These are phyloP conservation scores for Candida tammaniensis DNA, from an alignment of 805 yeast species.

Conservation along the genomic window DNA sequence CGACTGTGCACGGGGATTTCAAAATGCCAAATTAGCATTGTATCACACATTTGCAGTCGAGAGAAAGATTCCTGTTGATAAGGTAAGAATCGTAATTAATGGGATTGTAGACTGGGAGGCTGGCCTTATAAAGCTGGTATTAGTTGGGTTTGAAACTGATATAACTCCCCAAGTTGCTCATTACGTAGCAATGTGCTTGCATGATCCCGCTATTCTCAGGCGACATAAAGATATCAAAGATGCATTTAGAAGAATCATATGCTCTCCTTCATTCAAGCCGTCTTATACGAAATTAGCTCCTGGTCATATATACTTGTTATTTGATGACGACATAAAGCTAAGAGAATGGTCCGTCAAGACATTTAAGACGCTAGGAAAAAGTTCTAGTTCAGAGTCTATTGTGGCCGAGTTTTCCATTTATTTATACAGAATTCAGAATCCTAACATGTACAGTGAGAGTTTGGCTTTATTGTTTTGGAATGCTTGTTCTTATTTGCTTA, in stretches of 20 bases:
- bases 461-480: slow-evolving; percentile 50
- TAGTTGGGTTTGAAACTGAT: too few relatives aligned
- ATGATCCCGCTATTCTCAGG: slow-evolving; percentile 6
- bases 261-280: neutral
- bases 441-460: slow-evolving; percentile 42
- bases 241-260: slow-evolving; percentile 1
- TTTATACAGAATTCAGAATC: slow-evolving; percentile 52
- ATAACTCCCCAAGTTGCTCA: neutral
- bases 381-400: neutral
- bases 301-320: slow-evolving; percentile 52
- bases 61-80: slow-evolving; percentile 39
- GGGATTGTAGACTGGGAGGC: slow-evolving; percentile 38
- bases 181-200: slow-evolving; percentile 4
- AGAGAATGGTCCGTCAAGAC: slow-evolving; percentile 6
- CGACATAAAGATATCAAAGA: slow-evolving; percentile 3
- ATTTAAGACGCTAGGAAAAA: neutral
- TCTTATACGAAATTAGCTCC: neutral
- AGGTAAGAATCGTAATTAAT: slow-evolving; percentile 28
- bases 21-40: slow-evolving; percentile 49
- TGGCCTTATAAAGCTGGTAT: slow-evolving; percentile 2
- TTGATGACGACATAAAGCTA: slow-evolving; percentile 45
- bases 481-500: slow-evolving; percentile 30
- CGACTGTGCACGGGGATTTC: slow-evolving; percentile 53
- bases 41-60: slow-evolving; percentile 50
- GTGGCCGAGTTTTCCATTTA: slow-evolving; percentile 17